Percentiles rank a stretch among this genome's conserved stretches.
These are phyloP conservation scores for Pleurotus eryngii DNA, from an alignment of 768 basidiomycete genomes.

Conservation along the genomic window DNA sequence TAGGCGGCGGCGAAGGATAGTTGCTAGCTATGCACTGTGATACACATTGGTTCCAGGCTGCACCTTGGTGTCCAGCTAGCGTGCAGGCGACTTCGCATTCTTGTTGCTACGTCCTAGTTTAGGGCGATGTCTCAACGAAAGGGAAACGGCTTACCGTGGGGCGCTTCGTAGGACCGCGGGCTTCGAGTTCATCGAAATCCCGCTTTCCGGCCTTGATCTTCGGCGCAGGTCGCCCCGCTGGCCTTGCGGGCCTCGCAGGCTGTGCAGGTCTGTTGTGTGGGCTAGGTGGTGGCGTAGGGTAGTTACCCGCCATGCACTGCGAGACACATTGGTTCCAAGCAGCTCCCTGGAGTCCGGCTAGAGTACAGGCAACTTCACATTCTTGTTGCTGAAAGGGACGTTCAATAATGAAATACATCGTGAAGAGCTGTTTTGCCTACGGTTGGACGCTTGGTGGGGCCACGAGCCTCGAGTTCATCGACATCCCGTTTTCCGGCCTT, in stretches of 20 bases:
- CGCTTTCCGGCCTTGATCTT: too few relatives aligned
- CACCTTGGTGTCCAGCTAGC: not conserved
- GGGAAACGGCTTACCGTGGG: not conserved
- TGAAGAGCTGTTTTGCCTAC: not conserved
- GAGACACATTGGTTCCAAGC: not conserved
- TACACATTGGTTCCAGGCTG: not conserved
- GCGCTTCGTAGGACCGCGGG: not conserved
- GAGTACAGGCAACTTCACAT: not conserved
- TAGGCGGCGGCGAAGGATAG: not conserved
- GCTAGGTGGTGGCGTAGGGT: not conserved
- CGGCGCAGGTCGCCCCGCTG: not conserved
- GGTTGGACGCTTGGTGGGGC: not conserved
- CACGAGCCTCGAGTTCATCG: not conserved
- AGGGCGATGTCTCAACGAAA: not conserved
- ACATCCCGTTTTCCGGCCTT: too few relatives aligned
- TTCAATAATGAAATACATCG: not conserved
- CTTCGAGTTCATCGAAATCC: not conserved
- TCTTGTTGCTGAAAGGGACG: slow-evolving; percentile 3
- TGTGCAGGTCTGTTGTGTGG: not conserved
- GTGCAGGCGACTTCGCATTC: slow-evolving; percentile 5
- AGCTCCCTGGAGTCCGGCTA: not conserved
- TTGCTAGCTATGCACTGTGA: not conserved
- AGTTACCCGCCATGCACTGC: not conserved
- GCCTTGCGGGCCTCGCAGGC: too few relatives aligned
- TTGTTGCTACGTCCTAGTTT: not conserved